Conservation (phyloP, 179 eudicot species). For the Spinacia oleracea region DNA sequence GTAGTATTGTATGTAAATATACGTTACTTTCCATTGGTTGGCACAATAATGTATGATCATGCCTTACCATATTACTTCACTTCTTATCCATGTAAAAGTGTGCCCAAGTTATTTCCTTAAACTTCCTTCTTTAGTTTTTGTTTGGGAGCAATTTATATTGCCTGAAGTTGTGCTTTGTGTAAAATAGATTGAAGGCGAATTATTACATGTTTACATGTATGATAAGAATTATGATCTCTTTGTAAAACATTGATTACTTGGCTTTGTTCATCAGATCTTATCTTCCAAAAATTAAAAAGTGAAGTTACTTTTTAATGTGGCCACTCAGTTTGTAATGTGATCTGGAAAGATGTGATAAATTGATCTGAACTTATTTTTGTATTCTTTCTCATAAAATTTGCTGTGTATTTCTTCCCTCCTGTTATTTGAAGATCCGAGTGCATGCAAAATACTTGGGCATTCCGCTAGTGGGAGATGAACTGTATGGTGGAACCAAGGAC, state of each 20-base stretch:
- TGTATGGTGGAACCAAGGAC: constrained; percentile 89
- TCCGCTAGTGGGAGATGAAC: constrained; percentile 87
- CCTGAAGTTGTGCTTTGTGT: too few species aligned
- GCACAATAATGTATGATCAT: background rate
- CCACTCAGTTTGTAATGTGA: background rate
- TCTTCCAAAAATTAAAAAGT: background rate
- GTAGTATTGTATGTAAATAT: background rate
- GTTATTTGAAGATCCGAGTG: constrained; percentile 66
- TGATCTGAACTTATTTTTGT: background rate
- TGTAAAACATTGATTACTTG: background rate
- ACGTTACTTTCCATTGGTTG: background rate
- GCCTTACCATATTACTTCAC: background rate
- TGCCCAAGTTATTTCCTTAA: too few species aligned
- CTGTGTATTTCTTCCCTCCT: background rate
- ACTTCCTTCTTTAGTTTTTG: too few species aligned
- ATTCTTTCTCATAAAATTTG: background rate
- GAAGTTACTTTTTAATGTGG: background rate
- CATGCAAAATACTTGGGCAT: constrained; percentile 86
- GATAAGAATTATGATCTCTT: background rate
- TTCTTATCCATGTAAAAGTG: background rate
- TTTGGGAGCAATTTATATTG: too few species aligned
- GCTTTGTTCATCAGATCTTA: background rate
- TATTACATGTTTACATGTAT: background rate
- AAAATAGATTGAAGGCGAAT: too few species aligned
- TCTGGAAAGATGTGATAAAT: background rate